phyloP scores from a whole-genome alignment of 345 rosid genomes.

The Citrus unshiu region DNA sequence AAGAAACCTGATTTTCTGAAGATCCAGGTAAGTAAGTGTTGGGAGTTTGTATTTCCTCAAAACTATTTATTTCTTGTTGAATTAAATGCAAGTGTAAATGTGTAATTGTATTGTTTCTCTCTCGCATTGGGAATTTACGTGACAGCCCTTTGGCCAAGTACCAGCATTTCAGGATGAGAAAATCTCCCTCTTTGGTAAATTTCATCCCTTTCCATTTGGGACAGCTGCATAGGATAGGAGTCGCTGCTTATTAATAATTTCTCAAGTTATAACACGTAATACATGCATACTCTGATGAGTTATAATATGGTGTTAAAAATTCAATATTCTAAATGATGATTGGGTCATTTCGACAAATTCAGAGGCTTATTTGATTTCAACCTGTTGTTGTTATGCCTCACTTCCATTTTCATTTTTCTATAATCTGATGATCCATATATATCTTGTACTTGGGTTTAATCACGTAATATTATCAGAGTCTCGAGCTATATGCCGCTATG shows the following conservation, averaged over 20 bases:
- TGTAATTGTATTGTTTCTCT: not conserved
- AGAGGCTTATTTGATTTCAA: not conserved
- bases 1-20: conserved; percentile 62
- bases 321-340: not conserved
- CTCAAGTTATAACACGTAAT: too few species aligned
- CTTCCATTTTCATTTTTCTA: not conserved
- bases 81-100: not conserved
- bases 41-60: not conserved
- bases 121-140: not conserved
- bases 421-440: not conserved
- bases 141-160: conserved; percentile 77
- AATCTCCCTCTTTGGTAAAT: conserved; percentile 57
- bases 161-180: conserved; percentile 63
- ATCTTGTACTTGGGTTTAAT: not conserved
- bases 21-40: conserved; percentile 35
- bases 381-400: not conserved
- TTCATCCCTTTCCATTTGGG: not conserved
- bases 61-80: not conserved
- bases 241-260: not conserved
- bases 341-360: not conserved
- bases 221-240: not conserved
- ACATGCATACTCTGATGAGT: too few species aligned
- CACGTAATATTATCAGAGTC: conserved; percentile 32
- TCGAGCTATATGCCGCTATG: conserved; percentile 57
- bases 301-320: too few species aligned